Evolutionary conservation across 2,329 filamentous ascomycete genomes (phyloP), one percentile per base, ranked within the genome.

Genomic region (Cladorrhinum sp.): DNA sequence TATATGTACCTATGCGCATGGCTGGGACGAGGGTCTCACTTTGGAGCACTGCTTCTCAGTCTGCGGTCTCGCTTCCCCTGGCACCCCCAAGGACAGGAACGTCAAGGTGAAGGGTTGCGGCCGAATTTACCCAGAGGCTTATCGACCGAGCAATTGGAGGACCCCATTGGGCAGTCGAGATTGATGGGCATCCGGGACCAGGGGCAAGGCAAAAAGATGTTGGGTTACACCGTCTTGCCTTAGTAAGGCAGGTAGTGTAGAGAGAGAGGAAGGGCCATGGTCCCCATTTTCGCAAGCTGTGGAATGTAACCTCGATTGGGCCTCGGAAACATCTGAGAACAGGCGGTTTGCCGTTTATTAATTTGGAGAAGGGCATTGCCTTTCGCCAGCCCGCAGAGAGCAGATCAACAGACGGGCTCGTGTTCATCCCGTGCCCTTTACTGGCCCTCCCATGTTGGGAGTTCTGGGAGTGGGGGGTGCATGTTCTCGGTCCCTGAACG

Each of bases 51-150:
- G n/a, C 8, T 55, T 46, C 30, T 42, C 53, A 49, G 54, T 57
- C 54, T 55, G 21, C 49, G 8, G 57, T 49, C 53, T 61, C 53
- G 57, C 57, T 54, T 62, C 33, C 56, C 36, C 61, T 57, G 39
- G 33, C 39, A 36, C 23, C 50, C 26, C 51, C 51, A 21, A 8
- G n/a, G n/a, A 24, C 21, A 52, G 48, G 50, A 53, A 53, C 58
- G 53, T 60, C 62, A 46, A 56, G 54, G 59, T 39, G 46, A 66
- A 36, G 33, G 52, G 62, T 63, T 57, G 63, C 63, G 62, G 62
- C 60, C 63, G 61, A 68, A 67, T 67, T 68, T 65, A 68, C 65
- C 66, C 65, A 68, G 58, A 65, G 39, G 60, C 66, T 65, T 67
- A 63, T 67, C 64, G 46, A 59, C 59, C 46, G 61, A 39, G 48